Evolutionary conservation across 306 rosid genomes (phyloP), one percentile per base, ranked within the genome.

Genomic region (Cucurbita ficifolia): DNA sequence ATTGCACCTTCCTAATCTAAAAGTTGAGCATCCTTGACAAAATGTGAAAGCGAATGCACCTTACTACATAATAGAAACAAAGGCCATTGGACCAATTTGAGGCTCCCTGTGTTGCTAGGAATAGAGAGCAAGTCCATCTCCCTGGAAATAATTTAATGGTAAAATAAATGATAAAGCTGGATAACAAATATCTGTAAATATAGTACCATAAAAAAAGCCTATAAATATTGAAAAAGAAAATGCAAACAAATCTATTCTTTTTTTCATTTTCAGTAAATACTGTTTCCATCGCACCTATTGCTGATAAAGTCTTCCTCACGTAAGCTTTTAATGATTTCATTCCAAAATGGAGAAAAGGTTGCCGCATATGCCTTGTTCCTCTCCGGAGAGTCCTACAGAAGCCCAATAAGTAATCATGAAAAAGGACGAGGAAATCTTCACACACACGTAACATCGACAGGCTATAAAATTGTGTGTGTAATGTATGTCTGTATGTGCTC

Each of bases 31-130:
- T 40, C 11, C 42, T 55, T 43, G 29, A 74, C 46, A 8, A 14
- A 29, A 35, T 33, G 10, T 36, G 51, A 68, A 29, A 55, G 59
- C 63, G 22, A 29, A 46, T 62, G 55, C 77, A 90, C 98, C 98
- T 94, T 94, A 79, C 98, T 90, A 78, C 97, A 90, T 17, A 94
- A 87, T 84, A 94, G 98, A 85, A 94, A 94, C 83, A 94, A 84
- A 79, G 98, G 98, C 98, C 98, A 94, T 72, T 94, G 98, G 61
- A 90, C 98, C 85, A 94, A 83, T 85, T 88, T 75, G 54, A 94
- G 80, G 76, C 91, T 94, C 81, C 97, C 96, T 6, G 88, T 82
- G 83, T 94, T 94, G 92, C 95, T 90, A 75, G 98, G 98, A 45
- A 91, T 85, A 70, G 84, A 85, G 33, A 94, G 96, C 61, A 94